Evolutionary conservation across 148 eudicot genomes (phyloP).

Genomic region (Silene conica): DNA sequence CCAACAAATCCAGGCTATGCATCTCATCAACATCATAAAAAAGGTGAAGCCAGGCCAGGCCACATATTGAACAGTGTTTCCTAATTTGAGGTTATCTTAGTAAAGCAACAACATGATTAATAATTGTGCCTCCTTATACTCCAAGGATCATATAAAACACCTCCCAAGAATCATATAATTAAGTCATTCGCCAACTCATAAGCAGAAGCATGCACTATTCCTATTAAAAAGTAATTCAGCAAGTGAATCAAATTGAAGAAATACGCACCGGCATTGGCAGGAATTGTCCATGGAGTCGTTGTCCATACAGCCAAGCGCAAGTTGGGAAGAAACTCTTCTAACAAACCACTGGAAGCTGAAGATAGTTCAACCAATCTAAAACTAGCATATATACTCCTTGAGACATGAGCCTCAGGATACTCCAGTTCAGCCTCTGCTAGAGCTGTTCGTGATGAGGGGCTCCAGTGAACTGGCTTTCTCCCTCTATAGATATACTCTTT

Average conservation of each 20-base stretch:
- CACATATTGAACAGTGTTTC: not conserved
- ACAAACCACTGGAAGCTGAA: conserved; percentile 43
- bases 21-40: not conserved
- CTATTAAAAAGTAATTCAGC: not conserved
- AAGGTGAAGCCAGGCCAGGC: not conserved
- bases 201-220: not conserved
- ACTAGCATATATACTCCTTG: conserved; percentile 80
- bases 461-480: conserved; percentile 98
- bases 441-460: conserved; percentile 97
- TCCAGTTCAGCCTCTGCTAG: conserved; percentile 98
- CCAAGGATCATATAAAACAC: not conserved
- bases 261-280: conserved; percentile 86
- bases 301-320: conserved; percentile 91
- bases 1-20: not conserved
- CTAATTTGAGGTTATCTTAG: not conserved
- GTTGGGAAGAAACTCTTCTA: conserved; percentile 64
- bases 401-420: conserved; percentile 95
- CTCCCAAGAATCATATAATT: not conserved
- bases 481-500: conserved; percentile 92
- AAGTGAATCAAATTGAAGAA: not conserved
- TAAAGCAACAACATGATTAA: conserved; percentile 3
- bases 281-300: conserved; percentile 99
- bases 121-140: not conserved
- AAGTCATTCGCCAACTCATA: not conserved
- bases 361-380: conserved; percentile 54